Conservation (phyloP, 2,329 filamentous ascomycete genomes). For the Fusarium albidum region DNA sequence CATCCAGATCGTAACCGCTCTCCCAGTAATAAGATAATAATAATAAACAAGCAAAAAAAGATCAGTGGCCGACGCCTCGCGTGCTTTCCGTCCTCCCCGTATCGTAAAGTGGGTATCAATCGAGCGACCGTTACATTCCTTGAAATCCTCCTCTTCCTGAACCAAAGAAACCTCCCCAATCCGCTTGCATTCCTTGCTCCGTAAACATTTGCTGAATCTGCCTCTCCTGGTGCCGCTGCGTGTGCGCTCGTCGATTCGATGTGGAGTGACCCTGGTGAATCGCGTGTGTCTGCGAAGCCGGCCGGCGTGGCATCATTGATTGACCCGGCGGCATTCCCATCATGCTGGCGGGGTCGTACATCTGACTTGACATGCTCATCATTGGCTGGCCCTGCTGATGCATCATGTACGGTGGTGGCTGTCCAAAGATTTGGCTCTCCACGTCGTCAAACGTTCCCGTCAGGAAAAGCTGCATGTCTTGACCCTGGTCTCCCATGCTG, state of each 20-base stretch:
- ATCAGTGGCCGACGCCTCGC: conserved; percentile 37
- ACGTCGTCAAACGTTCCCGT: conserved; percentile 68
- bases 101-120: conserved; percentile 51
- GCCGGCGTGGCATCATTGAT: conserved; percentile 37
- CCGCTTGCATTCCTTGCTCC: conserved; percentile 54
- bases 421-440: conserved; percentile 76
- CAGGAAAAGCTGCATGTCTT: conserved; percentile 59
- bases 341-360: conserved; percentile 55
- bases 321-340: conserved; percentile 50
- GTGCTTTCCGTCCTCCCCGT: conserved; percentile 38
- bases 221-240: conserved; percentile 46
- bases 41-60: conserved; percentile 16
- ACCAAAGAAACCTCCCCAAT: conserved; percentile 58
- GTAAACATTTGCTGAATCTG: conserved; percentile 61
- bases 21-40: conserved; percentile 5
- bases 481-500: conserved; percentile 44
- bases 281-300: conserved; percentile 34
- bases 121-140: conserved; percentile 49
- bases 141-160: conserved; percentile 53
- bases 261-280: conserved; percentile 38
- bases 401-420: conserved; percentile 75
- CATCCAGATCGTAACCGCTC: conserved; percentile 36
- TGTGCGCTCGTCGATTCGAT: conserved; percentile 35
- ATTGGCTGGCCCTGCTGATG: conserved; percentile 51
- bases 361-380: conserved; percentile 52